Conservation (phyloP, 1,284 basidiomycete genomes). For the Farysia itapuensis region DNA sequence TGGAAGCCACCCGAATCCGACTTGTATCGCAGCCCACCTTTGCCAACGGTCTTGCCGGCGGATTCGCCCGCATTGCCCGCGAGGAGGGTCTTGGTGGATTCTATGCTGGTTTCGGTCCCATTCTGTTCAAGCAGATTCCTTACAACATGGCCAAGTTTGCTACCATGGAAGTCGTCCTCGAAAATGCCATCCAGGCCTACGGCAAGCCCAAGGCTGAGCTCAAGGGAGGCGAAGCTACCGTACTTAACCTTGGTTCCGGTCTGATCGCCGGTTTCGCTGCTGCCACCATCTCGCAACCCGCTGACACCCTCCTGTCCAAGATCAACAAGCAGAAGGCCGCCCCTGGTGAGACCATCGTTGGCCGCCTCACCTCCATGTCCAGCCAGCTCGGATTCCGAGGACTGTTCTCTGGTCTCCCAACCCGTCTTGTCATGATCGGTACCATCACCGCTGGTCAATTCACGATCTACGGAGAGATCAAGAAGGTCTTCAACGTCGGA, state of each 20-base stretch:
- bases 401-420: conserved; percentile 64
- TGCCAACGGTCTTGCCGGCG: conserved; percentile 57
- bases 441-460: conserved; percentile 65
- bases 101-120: conserved; percentile 63
- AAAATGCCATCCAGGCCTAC: conserved; percentile 63
- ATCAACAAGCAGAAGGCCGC: conserved; percentile 68
- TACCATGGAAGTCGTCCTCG: conserved; percentile 59
- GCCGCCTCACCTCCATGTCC: conserved; percentile 63
- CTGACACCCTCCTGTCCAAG: conserved; percentile 63
- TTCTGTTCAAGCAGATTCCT: conserved; percentile 59
- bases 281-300: conserved; percentile 59
- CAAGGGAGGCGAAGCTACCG: conserved; percentile 53
- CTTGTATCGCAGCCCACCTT: conserved; percentile 59
- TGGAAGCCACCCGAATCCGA: conserved; percentile 60
- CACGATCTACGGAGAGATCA: conserved; percentile 64
- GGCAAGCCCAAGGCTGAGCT: conserved; percentile 64
- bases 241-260: conserved; percentile 58
- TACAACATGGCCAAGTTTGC: conserved; percentile 64
- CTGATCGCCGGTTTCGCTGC: conserved; percentile 59
- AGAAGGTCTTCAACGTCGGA: conserved; percentile 62
- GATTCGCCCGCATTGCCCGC: conserved; percentile 52
- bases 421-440: conserved; percentile 61
- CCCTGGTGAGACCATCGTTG: conserved; percentile 64
- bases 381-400: conserved; percentile 64
- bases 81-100: conserved; percentile 59